A percentile compares a stretch with the other conserved stretches of the same genome.
Evolutionary conservation across 331 rosid species (phyloP).

Genomic region (Cucumis variabilis): DNA sequence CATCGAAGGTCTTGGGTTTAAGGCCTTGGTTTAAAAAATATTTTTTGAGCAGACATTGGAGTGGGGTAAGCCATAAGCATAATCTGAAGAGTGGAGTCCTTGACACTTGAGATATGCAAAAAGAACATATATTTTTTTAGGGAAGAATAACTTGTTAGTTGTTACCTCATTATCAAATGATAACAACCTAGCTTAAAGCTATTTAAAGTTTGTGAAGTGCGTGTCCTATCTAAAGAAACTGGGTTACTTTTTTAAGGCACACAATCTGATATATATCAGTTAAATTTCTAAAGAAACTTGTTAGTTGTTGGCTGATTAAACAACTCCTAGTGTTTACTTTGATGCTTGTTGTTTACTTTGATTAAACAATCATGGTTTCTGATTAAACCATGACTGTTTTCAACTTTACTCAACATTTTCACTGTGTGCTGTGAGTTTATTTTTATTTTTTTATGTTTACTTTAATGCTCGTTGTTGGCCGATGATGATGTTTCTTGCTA

Average conservation of each 20-base stretch:
- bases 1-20: neutral
- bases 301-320: too few relatives aligned
- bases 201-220: neutral
- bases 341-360: too few relatives aligned
- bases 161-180: neutral
- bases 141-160: neutral
- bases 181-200: slow-evolving; percentile 14
- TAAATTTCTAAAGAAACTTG: neutral
- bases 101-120: neutral
- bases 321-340: too few relatives aligned
- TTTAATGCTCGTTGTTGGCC: neutral
- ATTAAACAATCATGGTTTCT: too few relatives aligned
- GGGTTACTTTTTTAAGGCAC: neutral
- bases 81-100: neutral
- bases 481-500: neutral
- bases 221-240: neutral
- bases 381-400: too few relatives aligned
- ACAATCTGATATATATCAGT: neutral
- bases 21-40: neutral
- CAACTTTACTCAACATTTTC: too few relatives aligned
- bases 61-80: neutral
- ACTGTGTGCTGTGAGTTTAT: slow-evolving; percentile 49
- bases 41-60: neutral
- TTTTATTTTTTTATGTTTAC: slow-evolving; percentile 11
- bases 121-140: neutral